These are phyloP conservation scores for Lentinula guzmanii DNA, from an alignment of 768 basidiomycete species.

Conservation along the genomic window DNA sequence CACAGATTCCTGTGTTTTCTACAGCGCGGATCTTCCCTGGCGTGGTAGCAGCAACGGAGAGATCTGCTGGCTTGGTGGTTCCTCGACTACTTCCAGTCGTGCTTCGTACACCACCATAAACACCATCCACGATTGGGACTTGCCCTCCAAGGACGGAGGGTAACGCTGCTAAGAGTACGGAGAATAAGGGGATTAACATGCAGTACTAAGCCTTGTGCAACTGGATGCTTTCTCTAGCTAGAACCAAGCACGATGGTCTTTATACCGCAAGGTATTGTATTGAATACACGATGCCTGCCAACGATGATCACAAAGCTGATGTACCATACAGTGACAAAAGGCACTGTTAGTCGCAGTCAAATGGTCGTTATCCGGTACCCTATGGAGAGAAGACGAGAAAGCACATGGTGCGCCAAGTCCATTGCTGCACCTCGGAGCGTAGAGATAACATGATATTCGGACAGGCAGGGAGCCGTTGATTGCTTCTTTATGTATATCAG, in stretches of 20 bases:
- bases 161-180: not conserved
- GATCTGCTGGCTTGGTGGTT: not conserved
- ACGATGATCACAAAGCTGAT: not conserved
- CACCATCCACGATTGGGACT: slow-evolving; percentile 9
- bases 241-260: not conserved
- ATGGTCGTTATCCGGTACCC: not conserved
- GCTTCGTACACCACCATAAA: slow-evolving; percentile 7
- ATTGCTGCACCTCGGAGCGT: not conserved
- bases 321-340: not conserved
- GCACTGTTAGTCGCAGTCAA: not conserved
- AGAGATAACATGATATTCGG: not conserved
- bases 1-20: slow-evolving; percentile 60
- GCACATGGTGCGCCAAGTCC: not conserved
- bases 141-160: slow-evolving; percentile 7
- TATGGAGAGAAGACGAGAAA: not conserved
- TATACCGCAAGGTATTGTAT: too few relatives aligned
- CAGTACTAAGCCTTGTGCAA: not conserved
- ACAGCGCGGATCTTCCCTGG: slow-evolving; percentile 36
- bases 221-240: too few relatives aligned
- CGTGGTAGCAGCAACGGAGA: slow-evolving; percentile 11
- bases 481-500: not conserved
- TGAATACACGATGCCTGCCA: not conserved
- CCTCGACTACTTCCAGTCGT: not conserved
- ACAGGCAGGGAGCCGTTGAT: not conserved
- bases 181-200: not conserved